Percentiles rank a stretch among this genome's conserved stretches.
phyloP scores from a whole-genome alignment of 805 yeast genomes.

The Starmerella powellii region DNA sequence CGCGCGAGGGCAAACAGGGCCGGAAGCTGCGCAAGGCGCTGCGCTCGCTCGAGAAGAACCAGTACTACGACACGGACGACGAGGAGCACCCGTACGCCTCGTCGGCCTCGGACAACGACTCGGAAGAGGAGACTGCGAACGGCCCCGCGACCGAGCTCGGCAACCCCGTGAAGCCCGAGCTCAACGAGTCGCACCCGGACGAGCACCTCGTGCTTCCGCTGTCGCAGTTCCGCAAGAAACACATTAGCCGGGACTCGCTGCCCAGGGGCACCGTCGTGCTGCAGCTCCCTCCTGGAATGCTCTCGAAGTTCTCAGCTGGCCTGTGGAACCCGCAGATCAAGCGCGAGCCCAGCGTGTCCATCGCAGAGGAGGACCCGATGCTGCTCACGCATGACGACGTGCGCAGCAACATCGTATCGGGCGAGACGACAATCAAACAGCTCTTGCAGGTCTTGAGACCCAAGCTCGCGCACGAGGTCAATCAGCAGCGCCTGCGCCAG shows the following conservation, averaged over 20 bases:
- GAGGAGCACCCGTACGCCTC: constrained; percentile 73
- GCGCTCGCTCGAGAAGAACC: constrained; percentile 73
- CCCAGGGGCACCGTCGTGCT: constrained; percentile 48
- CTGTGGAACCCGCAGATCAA: constrained; percentile 66
- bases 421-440: constrained; percentile 43
- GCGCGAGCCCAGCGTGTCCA: constrained; percentile 9
- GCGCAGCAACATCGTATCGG: constrained; percentile 42
- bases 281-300: constrained; percentile 49
- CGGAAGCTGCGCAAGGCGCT: constrained; percentile 71
- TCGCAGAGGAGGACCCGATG: constrained; percentile 26
- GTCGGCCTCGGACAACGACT: constrained; percentile 46
- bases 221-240: constrained; percentile 26
- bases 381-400: constrained; percentile 65
- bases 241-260: constrained; percentile 31
- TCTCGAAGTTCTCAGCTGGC: constrained; percentile 60
- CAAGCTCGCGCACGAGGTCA: constrained; percentile 54
- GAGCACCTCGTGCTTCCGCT: constrained; percentile 22
- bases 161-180: constrained; percentile 9
- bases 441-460: constrained; percentile 48
- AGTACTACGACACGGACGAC: constrained; percentile 74
- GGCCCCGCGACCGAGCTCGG: constrained; percentile 26
- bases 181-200: constrained; percentile 1
- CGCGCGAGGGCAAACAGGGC: constrained; percentile 75
- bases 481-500: constrained; percentile 46
- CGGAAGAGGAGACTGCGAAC: constrained; percentile 30